phyloP scores from a whole-genome alignment of 371 early-diverging fungal genomes.

The Mucor mucedo region DNA sequence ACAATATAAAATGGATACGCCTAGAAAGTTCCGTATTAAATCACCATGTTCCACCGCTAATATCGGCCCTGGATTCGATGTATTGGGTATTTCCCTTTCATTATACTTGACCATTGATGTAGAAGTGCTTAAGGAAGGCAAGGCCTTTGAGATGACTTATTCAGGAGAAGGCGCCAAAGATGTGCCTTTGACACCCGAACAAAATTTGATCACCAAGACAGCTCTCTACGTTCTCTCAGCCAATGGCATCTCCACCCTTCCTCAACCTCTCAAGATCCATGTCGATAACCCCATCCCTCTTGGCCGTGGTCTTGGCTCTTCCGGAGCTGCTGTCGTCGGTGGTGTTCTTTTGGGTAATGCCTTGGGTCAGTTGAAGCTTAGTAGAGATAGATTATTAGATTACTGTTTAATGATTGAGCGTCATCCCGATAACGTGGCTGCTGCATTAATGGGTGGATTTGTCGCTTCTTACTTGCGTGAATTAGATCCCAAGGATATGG shows the following conservation, averaged over 20 bases:
- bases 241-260: constrained; percentile 63
- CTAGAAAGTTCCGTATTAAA: constrained; percentile 68
- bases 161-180: constrained; percentile 79
- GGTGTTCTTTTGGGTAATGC: constrained; percentile 88
- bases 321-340: constrained; percentile 95
- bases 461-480: constrained; percentile 81
- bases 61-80: constrained; percentile 97
- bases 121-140: constrained; percentile 26
- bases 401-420: constrained; percentile 89
- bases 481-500: constrained; percentile 58
- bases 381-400: constrained; percentile 81
- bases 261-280: constrained; percentile 64
- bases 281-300: constrained; percentile 93
- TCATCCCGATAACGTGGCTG: constrained; percentile 97
- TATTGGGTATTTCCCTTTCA: constrained; percentile 89
- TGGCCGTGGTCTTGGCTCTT: constrained; percentile 95
- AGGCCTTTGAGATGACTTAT: constrained; percentile 70
- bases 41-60: constrained; percentile 96
- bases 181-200: constrained; percentile 76
- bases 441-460: constrained; percentile 93
- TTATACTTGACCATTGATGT: constrained; percentile 80
- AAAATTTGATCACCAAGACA: constrained; percentile 91
- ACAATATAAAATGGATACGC: constrained; percentile 27
- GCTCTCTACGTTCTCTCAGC: constrained; percentile 84
- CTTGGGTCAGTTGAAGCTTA: constrained; percentile 69